Conservation (phyloP, 2,329 filamentous ascomycete genomes). For the Pseudocercospora crystallina region DNA sequence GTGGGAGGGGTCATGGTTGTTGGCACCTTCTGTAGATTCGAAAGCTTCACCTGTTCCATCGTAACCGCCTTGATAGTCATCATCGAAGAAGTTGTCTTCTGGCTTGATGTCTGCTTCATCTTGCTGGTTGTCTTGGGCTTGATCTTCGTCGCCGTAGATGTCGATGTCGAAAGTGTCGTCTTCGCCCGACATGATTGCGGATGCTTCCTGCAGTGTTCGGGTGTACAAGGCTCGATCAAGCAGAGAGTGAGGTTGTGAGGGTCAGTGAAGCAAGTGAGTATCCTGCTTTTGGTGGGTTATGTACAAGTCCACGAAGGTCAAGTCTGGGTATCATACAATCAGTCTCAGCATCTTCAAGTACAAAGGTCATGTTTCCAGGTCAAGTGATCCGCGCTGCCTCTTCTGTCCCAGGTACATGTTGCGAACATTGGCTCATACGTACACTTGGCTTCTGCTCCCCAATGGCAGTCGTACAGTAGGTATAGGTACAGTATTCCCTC, state of each 20-base stretch:
- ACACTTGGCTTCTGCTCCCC: conserved; percentile 13
- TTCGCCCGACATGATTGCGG: conserved; percentile 47
- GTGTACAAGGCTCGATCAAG: too few species aligned
- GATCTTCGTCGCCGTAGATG: conserved; percentile 63
- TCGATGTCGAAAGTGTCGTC: conserved; percentile 72
- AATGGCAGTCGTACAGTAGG: background rate
- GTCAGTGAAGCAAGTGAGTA: too few species aligned
- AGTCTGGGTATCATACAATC: conserved; percentile 27
- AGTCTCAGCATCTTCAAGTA: conserved; percentile 18
- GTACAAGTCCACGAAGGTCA: conserved; percentile 24
- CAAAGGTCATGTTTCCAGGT: background rate
- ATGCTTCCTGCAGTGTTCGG: conserved; percentile 13
- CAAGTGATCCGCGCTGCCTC: background rate
- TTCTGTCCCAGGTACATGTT: conserved; percentile 12
- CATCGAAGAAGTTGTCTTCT: conserved; percentile 27
- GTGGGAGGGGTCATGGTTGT: conserved; percentile 23
- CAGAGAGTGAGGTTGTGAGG: too few species aligned
- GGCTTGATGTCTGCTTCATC: conserved; percentile 23
- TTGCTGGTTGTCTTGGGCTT: conserved; percentile 25
- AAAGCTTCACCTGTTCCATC: background rate
- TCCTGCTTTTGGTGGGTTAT: conserved; percentile 17
- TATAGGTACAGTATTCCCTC: conserved; percentile 7
- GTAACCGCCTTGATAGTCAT: conserved; percentile 8
- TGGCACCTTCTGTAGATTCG: background rate
- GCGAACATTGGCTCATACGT: conserved; percentile 24